Evolutionary conservation across 1,139 yeast genomes (phyloP).

Genomic region (Magnusiomyces magnusii): DNA sequence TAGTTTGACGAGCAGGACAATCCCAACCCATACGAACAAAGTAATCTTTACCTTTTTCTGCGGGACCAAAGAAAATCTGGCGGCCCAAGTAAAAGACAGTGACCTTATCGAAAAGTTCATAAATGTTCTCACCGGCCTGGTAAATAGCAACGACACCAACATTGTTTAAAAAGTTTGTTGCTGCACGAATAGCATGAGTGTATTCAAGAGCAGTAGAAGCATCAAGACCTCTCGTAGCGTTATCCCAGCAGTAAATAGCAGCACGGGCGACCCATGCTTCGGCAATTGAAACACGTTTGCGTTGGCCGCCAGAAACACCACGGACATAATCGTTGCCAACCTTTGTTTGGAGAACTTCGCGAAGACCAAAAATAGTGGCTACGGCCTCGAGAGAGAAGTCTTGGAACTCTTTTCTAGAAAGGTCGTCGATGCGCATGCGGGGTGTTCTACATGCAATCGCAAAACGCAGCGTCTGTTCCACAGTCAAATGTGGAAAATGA

Average conservation of each 20-base stretch:
- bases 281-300: conserved; percentile 52
- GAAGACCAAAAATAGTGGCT: conserved; percentile 48
- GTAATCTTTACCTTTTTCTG: conserved; percentile 41
- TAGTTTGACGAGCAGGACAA: conserved; percentile 53
- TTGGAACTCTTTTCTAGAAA: conserved; percentile 42
- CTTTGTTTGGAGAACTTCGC: conserved; percentile 45
- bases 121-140: conserved; percentile 59
- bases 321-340: conserved; percentile 53
- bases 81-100: conserved; percentile 50
- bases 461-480: conserved; percentile 50
- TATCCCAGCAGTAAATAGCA: conserved; percentile 58
- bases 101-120: conserved; percentile 53
- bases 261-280: conserved; percentile 53
- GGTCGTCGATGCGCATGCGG: conserved; percentile 40
- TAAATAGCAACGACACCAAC: conserved; percentile 50
- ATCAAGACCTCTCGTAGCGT: conserved; percentile 64
- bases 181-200: conserved; percentile 50
- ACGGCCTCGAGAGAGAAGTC: conserved; percentile 41
- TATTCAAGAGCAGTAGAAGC: conserved; percentile 62
- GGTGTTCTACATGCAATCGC: conserved; percentile 54
- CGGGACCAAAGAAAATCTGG: conserved; percentile 52
- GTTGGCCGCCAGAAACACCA: conserved; percentile 57
- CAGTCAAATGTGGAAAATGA: conserved; percentile 55
- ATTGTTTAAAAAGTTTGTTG: conserved; percentile 45
- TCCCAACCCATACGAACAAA: conserved; percentile 53